Conservation (phyloP, 768 basidiomycete genomes). For the Kwoniella dendrophila region DNA sequence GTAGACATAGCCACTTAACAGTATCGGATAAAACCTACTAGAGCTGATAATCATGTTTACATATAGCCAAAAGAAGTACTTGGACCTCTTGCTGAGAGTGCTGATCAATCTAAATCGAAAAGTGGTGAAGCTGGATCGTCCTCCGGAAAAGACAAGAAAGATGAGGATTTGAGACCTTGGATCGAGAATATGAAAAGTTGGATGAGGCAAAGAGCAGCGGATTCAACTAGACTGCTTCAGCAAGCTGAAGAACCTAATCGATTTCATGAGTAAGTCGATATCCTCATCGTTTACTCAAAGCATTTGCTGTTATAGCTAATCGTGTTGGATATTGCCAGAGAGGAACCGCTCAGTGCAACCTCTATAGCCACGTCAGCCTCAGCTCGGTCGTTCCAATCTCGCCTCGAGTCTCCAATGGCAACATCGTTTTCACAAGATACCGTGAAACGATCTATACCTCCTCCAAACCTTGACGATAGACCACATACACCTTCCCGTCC, state of each 20-base stretch:
- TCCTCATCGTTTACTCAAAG: background rate
- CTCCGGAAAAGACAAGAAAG: constrained; percentile 35
- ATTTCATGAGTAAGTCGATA: constrained; percentile 34
- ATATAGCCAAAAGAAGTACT: constrained; percentile 48
- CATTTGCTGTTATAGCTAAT: constrained; percentile 7
- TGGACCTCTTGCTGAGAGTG: constrained; percentile 37
- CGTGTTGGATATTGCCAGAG: constrained; percentile 14
- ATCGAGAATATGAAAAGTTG: constrained; percentile 71
- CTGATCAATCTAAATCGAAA: constrained; percentile 8
- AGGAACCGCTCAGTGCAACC: constrained; percentile 28
- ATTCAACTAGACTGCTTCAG: constrained; percentile 36
- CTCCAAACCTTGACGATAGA: constrained; percentile 20
- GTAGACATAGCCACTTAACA: constrained; percentile 12
- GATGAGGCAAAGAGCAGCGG: constrained; percentile 63
- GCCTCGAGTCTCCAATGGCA: constrained; percentile 3
- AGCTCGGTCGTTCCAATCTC: constrained; percentile 10
- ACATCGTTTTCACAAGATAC: constrained; percentile 37
- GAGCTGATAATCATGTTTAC: background rate
- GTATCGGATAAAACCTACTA: background rate
- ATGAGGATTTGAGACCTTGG: constrained; percentile 70
- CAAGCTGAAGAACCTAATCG: constrained; percentile 30
- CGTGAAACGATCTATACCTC: constrained; percentile 20
- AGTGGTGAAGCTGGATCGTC: constrained; percentile 10
- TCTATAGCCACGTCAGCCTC: constrained; percentile 12
- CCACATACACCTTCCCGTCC: constrained; percentile 14